phyloP scores from a whole-genome alignment of 768 basidiomycete genomes.

The Mrakia hoshinonis region DNA sequence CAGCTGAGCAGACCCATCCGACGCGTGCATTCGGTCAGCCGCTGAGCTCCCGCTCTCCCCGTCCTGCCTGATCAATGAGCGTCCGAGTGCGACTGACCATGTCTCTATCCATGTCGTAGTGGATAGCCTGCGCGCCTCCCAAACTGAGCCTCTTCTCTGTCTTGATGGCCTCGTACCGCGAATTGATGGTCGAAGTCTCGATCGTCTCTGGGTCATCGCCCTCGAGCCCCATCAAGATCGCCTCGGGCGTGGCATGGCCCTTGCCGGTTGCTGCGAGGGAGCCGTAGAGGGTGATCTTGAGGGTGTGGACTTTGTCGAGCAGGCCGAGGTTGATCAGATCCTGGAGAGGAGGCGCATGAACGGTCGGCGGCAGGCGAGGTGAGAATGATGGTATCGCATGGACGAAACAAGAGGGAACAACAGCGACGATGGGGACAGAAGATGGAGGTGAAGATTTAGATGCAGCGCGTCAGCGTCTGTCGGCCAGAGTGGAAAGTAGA shows the following conservation, averaged over 20 bases:
- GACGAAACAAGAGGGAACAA: neutral
- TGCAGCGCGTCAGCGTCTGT: no score
- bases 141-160: slow-evolving; percentile 59
- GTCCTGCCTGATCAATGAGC: neutral
- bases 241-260: slow-evolving; percentile 42
- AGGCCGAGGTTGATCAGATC: slow-evolving; percentile 49
- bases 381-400: slow-evolving; percentile 52
- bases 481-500: no score
- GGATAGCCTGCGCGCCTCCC: slow-evolving; percentile 57
- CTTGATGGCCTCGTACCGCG: slow-evolving; percentile 48
- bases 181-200: slow-evolving; percentile 43
- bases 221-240: slow-evolving; percentile 39
- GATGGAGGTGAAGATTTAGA: no score
- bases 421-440: no score
- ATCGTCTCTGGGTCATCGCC: slow-evolving; percentile 77
- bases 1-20: slow-evolving; percentile 18
- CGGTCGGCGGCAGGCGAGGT: slow-evolving; percentile 43
- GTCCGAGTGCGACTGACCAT: slow-evolving; percentile 47
- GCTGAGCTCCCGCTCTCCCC: neutral
- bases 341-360: no score
- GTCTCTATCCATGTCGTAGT: slow-evolving; percentile 79
- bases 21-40: neutral
- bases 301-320: slow-evolving; percentile 61
- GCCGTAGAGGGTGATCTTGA: slow-evolving; percentile 89
- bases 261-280: slow-evolving; percentile 71